Evolutionary conservation across 2,329 filamentous ascomycete genomes (phyloP).

Genomic region (Aspergillus thermomutatus): DNA sequence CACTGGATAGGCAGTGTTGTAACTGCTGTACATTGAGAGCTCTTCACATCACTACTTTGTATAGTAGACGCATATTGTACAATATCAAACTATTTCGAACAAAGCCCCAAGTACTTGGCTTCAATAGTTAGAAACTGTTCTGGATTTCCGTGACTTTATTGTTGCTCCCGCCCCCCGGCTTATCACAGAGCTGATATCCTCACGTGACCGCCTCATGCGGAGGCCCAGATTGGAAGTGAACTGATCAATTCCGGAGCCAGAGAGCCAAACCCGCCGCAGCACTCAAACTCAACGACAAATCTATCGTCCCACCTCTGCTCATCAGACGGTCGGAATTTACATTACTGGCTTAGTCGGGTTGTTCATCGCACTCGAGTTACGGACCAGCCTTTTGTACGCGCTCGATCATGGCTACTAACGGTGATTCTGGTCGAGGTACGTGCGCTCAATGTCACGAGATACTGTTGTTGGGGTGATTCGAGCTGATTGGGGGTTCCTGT

Average conservation of each 20-base stretch:
- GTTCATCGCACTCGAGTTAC: not conserved
- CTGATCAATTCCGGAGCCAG: slow-evolving; percentile 15
- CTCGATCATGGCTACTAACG: slow-evolving; percentile 35
- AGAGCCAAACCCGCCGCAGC: not conserved
- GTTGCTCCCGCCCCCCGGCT: not conserved
- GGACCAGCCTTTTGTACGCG: slow-evolving; percentile 1
- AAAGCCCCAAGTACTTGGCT: not conserved
- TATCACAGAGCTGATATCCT: not conserved
- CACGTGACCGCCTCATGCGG: slow-evolving; percentile 26
- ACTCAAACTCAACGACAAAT: not conserved
- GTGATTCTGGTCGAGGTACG: slow-evolving; percentile 34
- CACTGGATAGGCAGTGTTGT: no score
- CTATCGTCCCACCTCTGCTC: not conserved
- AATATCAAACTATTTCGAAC: not conserved
- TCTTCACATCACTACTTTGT: not conserved
- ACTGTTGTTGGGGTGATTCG: not conserved
- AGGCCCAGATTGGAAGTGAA: slow-evolving; percentile 14
- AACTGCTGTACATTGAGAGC: no score
- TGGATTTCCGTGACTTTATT: not conserved
- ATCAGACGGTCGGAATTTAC: not conserved
- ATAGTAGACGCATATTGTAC: not conserved
- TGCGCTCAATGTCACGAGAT: slow-evolving; percentile 5
- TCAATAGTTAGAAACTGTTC: not conserved
- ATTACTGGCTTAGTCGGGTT: not conserved
- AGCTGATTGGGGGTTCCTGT: not conserved